A percentile compares a stretch with the other conserved stretches of the same genome.
phyloP scores from a whole-genome alignment of 257 asterid species.

The Datura wrightii region DNA sequence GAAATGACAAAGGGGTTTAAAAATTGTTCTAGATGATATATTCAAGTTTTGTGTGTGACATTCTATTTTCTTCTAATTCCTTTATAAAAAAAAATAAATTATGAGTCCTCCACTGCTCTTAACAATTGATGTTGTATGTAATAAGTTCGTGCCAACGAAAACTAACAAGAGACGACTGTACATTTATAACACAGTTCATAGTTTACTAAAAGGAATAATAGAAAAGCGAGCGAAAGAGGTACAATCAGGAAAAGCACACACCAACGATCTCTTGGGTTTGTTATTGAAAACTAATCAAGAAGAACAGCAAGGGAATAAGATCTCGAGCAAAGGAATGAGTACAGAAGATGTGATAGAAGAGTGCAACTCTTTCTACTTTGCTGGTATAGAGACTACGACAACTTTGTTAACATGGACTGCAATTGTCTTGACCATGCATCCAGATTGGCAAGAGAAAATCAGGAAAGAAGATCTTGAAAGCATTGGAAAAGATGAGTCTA shows the following conservation, averaged over 20 bases:
- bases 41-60: too few relatives aligned
- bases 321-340: slow-evolving; percentile 33
- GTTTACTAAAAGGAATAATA: slow-evolving; percentile 23
- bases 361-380: slow-evolving; percentile 43
- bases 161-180: slow-evolving; percentile 42
- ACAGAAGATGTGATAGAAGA: slow-evolving; percentile 43
- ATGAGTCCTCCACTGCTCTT: neutral
- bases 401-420: slow-evolving; percentile 42
- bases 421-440: slow-evolving; percentile 38
- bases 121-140: neutral
- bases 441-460: slow-evolving; percentile 42
- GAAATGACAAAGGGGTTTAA: too few relatives aligned
- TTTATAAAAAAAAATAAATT: neutral
- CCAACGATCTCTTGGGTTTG: slow-evolving; percentile 39
- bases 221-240: slow-evolving; percentile 22
- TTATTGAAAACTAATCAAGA: slow-evolving; percentile 33
- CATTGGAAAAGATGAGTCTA: slow-evolving; percentile 38
- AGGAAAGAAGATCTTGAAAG: slow-evolving; percentile 36
- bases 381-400: slow-evolving; percentile 42
- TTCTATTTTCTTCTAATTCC: neutral
- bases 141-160: slow-evolving; percentile 41
- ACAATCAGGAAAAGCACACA: neutral
- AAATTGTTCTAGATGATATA: too few relatives aligned
- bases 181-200: slow-evolving; percentile 36
- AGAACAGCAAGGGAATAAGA: slow-evolving; percentile 16